Evolutionary conservation across 805 yeast species (phyloP).

Genomic region (Kodamaea laetipori): DNA sequence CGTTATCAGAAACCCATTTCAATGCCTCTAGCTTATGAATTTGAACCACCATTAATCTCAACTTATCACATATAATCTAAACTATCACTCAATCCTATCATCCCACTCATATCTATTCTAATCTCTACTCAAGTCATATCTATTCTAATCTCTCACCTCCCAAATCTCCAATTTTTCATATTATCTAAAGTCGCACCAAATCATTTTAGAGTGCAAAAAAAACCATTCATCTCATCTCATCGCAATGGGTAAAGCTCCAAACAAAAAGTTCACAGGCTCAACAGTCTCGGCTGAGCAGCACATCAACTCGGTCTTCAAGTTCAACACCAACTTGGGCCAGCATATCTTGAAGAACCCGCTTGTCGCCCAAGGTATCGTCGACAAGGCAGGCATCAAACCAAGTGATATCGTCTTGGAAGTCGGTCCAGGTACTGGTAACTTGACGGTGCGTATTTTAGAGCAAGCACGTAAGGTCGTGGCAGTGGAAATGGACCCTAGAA

Average conservation of each 20-base stretch:
- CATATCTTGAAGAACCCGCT: conserved; percentile 95
- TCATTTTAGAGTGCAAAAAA: background rate
- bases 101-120: too few relatives aligned
- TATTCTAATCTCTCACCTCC: too few relatives aligned
- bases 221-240: conserved; percentile 9
- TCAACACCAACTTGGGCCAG: conserved; percentile 96
- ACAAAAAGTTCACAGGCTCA: conserved; percentile 57
- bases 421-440: conserved; percentile 99
- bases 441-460: conserved; percentile 89
- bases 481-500: conserved; percentile 98
- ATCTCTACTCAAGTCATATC: too few relatives aligned
- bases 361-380: conserved; percentile 97
- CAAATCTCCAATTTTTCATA: too few relatives aligned
- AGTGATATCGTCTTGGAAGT: conserved; percentile 93
- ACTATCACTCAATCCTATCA: too few relatives aligned
- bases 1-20: too few relatives aligned
- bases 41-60: too few relatives aligned
- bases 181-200: too few relatives aligned
- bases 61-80: too few relatives aligned
- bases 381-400: conserved; percentile 90
- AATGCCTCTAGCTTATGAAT: too few relatives aligned
- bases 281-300: conserved; percentile 72
- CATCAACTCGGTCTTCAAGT: conserved; percentile 84
- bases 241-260: conserved; percentile 62
- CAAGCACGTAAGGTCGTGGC: conserved; percentile 94